Evolutionary conservation across 257 asterid genomes (phyloP).

Genomic region (Echites panduratus): DNA sequence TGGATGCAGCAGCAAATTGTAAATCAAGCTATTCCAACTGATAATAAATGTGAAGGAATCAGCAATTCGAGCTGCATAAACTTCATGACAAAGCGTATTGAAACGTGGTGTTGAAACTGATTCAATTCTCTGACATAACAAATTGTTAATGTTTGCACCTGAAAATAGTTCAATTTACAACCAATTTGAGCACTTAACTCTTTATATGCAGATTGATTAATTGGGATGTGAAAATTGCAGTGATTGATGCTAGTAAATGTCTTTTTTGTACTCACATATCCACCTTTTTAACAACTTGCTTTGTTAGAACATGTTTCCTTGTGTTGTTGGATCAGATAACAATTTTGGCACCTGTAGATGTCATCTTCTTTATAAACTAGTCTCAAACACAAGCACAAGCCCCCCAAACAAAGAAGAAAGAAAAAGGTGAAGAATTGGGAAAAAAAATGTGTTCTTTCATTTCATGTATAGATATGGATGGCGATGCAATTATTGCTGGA

Average conservation of each 20-base stretch:
- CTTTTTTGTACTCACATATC: slow-evolving; percentile 24
- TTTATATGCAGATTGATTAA: slow-evolving; percentile 17
- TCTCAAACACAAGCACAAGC: not conserved
- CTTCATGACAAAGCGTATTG: slow-evolving; percentile 62
- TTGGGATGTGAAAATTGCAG: slow-evolving; percentile 21
- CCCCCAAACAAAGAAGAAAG: not conserved
- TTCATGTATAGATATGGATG: not conserved
- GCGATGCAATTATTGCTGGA: not conserved
- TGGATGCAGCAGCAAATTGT: slow-evolving; percentile 22
- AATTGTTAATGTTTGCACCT: not conserved
- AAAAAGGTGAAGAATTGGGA: not conserved
- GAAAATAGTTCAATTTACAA: not conserved
- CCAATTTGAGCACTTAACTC: not conserved
- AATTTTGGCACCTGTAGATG: slow-evolving; percentile 9
- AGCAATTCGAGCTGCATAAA: slow-evolving; percentile 78
- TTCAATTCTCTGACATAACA: slow-evolving; percentile 17
- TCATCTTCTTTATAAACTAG: not conserved
- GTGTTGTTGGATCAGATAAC: slow-evolving; percentile 16
- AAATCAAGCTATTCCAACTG: slow-evolving; percentile 29
- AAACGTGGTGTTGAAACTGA: slow-evolving; percentile 67
- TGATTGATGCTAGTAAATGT: slow-evolving; percentile 19
- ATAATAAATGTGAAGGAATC: slow-evolving; percentile 45
- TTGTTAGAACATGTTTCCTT: slow-evolving; percentile 11
- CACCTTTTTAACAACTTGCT: slow-evolving; percentile 5
- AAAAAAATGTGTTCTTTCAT: not conserved